phyloP scores from a whole-genome alignment of 2,329 filamentous ascomycete species.

The Pseudogymnoascus sp. region DNA sequence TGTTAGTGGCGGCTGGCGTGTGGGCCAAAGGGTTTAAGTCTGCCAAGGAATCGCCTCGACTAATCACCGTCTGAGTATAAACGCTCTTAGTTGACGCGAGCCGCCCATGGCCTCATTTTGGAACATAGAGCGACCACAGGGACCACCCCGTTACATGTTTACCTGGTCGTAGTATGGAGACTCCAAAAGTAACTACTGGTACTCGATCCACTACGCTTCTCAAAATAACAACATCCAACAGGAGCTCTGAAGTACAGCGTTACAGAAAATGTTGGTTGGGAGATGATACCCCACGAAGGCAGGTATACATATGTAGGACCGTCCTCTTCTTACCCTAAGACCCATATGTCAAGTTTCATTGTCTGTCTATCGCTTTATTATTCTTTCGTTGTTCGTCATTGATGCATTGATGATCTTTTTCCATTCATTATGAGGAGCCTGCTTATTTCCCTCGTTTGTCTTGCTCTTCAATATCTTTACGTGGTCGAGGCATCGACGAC shows the following conservation, averaged over 20 bases:
- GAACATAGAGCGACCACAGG: neutral
- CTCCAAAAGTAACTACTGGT: neutral
- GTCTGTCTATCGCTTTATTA: neutral
- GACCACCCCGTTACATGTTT: neutral
- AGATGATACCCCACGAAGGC: neutral
- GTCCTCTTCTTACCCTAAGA: neutral
- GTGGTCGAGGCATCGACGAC: neutral
- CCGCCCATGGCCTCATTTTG: neutral
- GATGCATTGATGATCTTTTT: neutral
- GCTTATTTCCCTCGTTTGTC: neutral
- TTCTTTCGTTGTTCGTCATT: neutral
- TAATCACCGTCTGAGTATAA: neutral
- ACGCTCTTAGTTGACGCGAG: neutral
- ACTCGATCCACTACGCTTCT: neutral
- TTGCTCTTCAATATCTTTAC: neutral
- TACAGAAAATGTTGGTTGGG: neutral
- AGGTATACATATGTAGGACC: neutral
- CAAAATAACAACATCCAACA: neutral
- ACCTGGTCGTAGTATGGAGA: neutral
- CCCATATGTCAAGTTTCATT: neutral
- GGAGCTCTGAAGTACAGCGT: neutral
- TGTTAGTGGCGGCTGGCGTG: neutral
- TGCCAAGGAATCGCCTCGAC: neutral
- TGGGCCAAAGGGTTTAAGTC: neutral
- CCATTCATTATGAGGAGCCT: neutral